Conservation (phyloP, 768 basidiomycete species). For the Chalciporus chontae region DNA sequence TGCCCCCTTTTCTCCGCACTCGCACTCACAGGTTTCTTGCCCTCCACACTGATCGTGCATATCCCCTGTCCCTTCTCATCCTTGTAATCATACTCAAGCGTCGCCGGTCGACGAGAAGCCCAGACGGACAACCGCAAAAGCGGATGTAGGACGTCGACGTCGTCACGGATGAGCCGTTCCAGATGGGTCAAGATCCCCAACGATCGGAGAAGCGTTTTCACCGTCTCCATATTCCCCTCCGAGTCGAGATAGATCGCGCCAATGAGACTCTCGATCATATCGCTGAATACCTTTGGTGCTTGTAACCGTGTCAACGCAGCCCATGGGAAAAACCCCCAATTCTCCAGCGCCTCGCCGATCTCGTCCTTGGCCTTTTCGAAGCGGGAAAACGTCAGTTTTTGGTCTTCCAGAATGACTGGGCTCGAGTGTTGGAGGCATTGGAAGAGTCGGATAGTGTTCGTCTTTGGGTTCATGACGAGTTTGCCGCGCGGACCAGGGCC, state of each 20-base stretch:
- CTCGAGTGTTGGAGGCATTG: slow-evolving; percentile 75
- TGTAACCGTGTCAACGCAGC: slow-evolving; percentile 69
- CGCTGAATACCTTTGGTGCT: slow-evolving; percentile 75
- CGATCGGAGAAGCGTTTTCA: slow-evolving; percentile 43
- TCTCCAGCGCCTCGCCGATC: slow-evolving; percentile 45
- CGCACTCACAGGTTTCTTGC: slow-evolving; percentile 35
- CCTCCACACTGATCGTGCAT: slow-evolving; percentile 47
- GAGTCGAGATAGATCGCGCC: slow-evolving; percentile 77
- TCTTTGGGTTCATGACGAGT: slow-evolving; percentile 38
- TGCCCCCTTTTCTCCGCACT: slow-evolving; percentile 48
- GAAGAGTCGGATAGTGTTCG: slow-evolving; percentile 53
- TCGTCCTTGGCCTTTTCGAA: slow-evolving; percentile 44
- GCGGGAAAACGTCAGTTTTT: slow-evolving; percentile 49
- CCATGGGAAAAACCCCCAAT: slow-evolving; percentile 62
- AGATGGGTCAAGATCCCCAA: slow-evolving; percentile 58
- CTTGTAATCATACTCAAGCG: slow-evolving; percentile 41
- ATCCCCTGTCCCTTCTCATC: slow-evolving; percentile 46
- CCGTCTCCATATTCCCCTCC: slow-evolving; percentile 48
- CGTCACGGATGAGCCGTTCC: slow-evolving; percentile 59
- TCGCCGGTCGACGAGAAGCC: slow-evolving; percentile 46
- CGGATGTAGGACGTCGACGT: slow-evolving; percentile 73
- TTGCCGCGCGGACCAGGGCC: slow-evolving; percentile 27
- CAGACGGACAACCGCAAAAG: slow-evolving; percentile 63
- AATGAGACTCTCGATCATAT: slow-evolving; percentile 72
- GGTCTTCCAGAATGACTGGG: slow-evolving; percentile 57